Base-by-base conservation (phyloP, 2,329 filamentous ascomycete genomes). In the Exophiala mesophila region DNA sequence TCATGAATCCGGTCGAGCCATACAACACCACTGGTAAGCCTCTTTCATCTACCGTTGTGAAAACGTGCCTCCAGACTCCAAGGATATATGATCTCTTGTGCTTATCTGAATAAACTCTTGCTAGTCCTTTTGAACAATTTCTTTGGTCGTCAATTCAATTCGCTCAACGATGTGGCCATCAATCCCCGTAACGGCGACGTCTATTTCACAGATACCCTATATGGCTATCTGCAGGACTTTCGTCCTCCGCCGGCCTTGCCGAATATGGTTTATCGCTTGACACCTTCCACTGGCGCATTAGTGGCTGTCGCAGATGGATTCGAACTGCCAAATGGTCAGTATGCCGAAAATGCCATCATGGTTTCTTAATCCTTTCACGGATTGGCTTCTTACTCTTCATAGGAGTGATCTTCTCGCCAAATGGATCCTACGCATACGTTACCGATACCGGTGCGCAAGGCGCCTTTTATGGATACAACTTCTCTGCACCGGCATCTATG, bases 81-180 rank as follows among this genome's bases (percentile, higher is more conserved):
- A 43, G 8, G 5, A 21, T 15, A 20, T n/a, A n/a, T n/a, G n/a
- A n/a, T n/a, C n/a, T n/a, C n/a, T n/a, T n/a, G n/a, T n/a, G n/a
- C n/a, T n/a, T n/a, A n/a, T n/a, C n/a, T n/a, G n/a, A n/a, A n/a
- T n/a, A n/a, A n/a, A n/a, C n/a, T n/a, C n/a, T n/a, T n/a, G n/a
- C n/a, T n/a, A 67, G 69, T 71, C 0, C 61, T 83, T 9, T 44
- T 82, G 12, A 77, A 77, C 52, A 78, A 76, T 57, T 83, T 67
- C 56, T 76, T 76, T 36, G 77, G 78, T 13, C 70, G 76, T 2
- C 67, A 57, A 17, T 57, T 56, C 44, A 53, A 52, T 38, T 55
- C 55, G 5, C 36, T 54, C 20, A 53, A 57, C 33, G 55, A 57
- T 37, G 41, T 56, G 3, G 36, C 45, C 4, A 36, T 55, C 18